Percentiles rank a stretch among this genome's conserved stretches.
phyloP scores from a whole-genome alignment of 768 basidiomycete genomes.

The Atractiella rhizophila region DNA sequence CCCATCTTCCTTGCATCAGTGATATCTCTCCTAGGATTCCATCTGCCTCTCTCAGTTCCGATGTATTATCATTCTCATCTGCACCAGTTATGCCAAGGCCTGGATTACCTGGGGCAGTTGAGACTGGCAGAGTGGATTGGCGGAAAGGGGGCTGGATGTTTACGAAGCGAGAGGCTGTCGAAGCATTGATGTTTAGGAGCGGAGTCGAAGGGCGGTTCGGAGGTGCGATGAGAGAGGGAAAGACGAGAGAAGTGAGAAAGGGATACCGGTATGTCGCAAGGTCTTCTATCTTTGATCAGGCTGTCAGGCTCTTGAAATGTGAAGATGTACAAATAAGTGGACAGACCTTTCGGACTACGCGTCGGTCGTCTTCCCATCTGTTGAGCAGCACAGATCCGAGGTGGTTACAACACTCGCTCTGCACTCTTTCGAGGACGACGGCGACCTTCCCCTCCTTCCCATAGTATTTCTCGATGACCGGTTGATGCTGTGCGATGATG shows the following conservation, averaged over 20 bases:
- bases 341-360: conserved; percentile 57
- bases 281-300: conserved; percentile 6
- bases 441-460: conserved; percentile 61
- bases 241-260: conserved; percentile 1
- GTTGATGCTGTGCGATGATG: conserved; percentile 92
- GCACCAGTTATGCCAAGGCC: conserved; percentile 5
- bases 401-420: conserved; percentile 68
- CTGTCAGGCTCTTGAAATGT: no score
- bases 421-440: conserved; percentile 39
- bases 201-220: neutral
- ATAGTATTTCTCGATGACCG: conserved; percentile 94
- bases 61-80: conserved; percentile 30
- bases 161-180: no score
- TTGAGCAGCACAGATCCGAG: conserved; percentile 48
- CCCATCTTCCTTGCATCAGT: conserved; percentile 77
- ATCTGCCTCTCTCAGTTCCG: conserved; percentile 79
- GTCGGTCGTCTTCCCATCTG: conserved; percentile 77
- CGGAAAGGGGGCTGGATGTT: no score
- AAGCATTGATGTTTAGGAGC: conserved; percentile 4
- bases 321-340: no score
- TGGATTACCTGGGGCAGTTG: neutral
- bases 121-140: neutral
- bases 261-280: conserved; percentile 5
- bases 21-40: conserved; percentile 64
- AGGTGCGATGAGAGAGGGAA: neutral